Evolutionary conservation across 805 yeast genomes (phyloP).

Genomic region (Candida insectalens): DNA sequence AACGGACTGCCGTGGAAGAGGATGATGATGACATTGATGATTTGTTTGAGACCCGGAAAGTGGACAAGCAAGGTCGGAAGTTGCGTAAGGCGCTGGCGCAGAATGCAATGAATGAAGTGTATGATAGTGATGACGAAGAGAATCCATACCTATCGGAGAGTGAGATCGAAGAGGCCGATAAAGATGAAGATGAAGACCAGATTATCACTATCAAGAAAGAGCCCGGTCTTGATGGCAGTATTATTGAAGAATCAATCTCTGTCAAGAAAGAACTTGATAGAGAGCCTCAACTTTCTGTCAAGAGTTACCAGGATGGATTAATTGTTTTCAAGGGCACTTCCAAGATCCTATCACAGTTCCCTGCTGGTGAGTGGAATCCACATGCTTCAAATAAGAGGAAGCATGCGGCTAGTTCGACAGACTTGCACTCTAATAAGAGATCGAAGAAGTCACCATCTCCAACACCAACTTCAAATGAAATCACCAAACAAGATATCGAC

Average conservation of each 20-base stretch:
- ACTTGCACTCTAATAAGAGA: conserved; percentile 8
- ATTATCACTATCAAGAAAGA: conserved; percentile 21
- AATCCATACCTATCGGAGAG: conserved; percentile 77
- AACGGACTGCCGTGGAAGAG: conserved; percentile 51
- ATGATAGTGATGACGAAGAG: conserved; percentile 67
- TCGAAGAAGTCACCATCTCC: conserved; percentile 11
- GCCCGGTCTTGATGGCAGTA: conserved; percentile 27
- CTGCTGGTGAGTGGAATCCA: conserved; percentile 83
- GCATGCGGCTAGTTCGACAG: conserved; percentile 4
- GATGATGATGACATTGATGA: conserved; percentile 63
- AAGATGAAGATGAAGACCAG: conserved; percentile 26
- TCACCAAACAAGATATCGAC: conserved; percentile 63
- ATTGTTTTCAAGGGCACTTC: conserved; percentile 59
- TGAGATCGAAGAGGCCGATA: conserved; percentile 47
- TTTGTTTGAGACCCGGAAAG: conserved; percentile 55
- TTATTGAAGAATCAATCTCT: conserved; percentile 16
- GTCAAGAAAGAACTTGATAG: conserved; percentile 14
- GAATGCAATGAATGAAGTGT: conserved; percentile 80
- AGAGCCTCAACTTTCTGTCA: conserved; percentile 26
- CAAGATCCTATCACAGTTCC: conserved; percentile 53
- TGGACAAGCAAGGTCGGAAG: conserved; percentile 86
- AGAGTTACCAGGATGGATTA: conserved; percentile 36
- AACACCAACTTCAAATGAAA: conserved; percentile 4
- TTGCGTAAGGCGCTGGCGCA: conserved; percentile 75
- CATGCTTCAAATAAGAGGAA: conserved; percentile 26